These are phyloP conservation scores for Parastagonospora nodorum DNA, from an alignment of 2,329 filamentous ascomycete species.

Conservation along the genomic window DNA sequence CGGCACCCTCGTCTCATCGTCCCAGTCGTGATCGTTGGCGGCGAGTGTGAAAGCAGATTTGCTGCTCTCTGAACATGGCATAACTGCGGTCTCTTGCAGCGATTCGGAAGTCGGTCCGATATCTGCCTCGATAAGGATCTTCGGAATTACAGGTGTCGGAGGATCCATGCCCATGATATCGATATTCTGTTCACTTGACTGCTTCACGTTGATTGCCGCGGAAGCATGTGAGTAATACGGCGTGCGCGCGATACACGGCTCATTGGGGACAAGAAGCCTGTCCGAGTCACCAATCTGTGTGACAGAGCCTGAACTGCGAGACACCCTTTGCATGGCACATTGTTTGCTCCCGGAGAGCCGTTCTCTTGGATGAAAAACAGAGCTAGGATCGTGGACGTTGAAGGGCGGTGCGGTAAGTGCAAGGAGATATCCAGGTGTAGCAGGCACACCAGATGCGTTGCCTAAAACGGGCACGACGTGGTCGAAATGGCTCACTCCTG, in stretches of 20 bases:
- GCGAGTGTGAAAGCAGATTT: background rate
- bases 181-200: background rate
- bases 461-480: background rate
- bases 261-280: background rate
- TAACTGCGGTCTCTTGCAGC: background rate
- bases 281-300: too few species aligned
- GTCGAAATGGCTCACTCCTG: background rate
- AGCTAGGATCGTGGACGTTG: background rate
- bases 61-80: background rate
- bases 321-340: background rate
- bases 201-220: too few species aligned
- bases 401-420: background rate
- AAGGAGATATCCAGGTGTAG: background rate
- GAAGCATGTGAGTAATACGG: background rate
- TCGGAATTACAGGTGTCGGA: background rate
- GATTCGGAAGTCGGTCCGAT: background rate
- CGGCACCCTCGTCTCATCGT: background rate
- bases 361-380: background rate
- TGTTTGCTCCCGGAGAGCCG: background rate
- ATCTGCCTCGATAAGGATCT: background rate
- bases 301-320: background rate
- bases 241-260: background rate
- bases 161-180: background rate
- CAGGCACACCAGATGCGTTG: background rate
- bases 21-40: background rate